Percentiles rank a stretch among this genome's conserved stretches.
Conservation (phyloP, 768 basidiomycete genomes). For the Psilocybe tampanensis region DNA sequence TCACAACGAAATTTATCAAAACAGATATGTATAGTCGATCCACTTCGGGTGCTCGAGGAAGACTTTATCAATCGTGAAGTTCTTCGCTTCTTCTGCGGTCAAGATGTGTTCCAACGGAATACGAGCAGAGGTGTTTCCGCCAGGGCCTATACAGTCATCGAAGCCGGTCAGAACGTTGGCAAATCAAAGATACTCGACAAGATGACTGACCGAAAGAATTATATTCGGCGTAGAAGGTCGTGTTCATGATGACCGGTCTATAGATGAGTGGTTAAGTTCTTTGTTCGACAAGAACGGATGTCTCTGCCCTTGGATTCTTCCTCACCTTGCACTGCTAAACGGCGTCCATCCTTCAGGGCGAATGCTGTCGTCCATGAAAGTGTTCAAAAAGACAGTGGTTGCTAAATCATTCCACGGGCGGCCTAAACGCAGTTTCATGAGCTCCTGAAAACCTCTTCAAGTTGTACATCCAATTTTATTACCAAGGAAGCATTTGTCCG, state of each 20-base stretch:
- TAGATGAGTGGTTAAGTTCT: too few relatives aligned
- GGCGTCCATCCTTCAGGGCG: conserved; percentile 52
- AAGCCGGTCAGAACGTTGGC: too few relatives aligned
- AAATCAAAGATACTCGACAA: neutral
- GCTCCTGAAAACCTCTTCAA: neutral
- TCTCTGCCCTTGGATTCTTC: neutral
- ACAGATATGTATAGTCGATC: conserved; percentile 55
- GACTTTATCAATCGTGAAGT: conserved; percentile 51
- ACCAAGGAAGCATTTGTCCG: conserved; percentile 54
- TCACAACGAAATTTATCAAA: too few relatives aligned
- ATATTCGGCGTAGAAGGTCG: conserved; percentile 62
- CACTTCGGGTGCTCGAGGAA: conserved; percentile 52
- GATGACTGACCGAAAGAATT: conserved; percentile 46
- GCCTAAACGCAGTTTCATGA: conserved; percentile 19
- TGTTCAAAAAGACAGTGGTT: conserved; percentile 52
- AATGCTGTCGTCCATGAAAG: conserved; percentile 62
- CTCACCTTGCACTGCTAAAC: conserved; percentile 44
- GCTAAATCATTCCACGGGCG: conserved; percentile 69
- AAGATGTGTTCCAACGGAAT: conserved; percentile 51
- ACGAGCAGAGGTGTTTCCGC: conserved; percentile 47
- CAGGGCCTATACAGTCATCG: conserved; percentile 45
- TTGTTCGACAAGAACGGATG: too few relatives aligned
- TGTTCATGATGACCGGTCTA: conserved; percentile 50
- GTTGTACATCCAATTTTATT: neutral
- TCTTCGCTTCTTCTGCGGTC: conserved; percentile 35